Evolutionary conservation across 1,139 yeast species (phyloP).

Genomic region (Kurtzmaniella natalensis): DNA sequence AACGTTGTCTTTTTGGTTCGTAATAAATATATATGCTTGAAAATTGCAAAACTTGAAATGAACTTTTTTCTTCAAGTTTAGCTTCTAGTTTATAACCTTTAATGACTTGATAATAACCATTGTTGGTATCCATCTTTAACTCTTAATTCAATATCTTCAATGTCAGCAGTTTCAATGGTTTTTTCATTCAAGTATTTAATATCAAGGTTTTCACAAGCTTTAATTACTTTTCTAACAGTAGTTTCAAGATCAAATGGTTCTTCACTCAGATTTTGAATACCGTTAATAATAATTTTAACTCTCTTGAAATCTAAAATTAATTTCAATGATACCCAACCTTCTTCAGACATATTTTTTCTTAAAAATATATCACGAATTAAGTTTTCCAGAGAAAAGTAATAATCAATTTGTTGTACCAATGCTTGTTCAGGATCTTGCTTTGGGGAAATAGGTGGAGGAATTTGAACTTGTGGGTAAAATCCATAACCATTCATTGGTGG

Average conservation of each 20-base stretch:
- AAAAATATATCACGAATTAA: constrained; percentile 75
- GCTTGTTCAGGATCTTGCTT: constrained; percentile 46
- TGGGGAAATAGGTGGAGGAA: constrained; percentile 48
- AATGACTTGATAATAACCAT: constrained; percentile 32
- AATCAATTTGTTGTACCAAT: constrained; percentile 69
- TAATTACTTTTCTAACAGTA: constrained; percentile 18
- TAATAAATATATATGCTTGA: neutral
- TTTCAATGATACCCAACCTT: constrained; percentile 63
- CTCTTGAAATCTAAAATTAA: constrained; percentile 71
- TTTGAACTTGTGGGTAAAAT: constrained; percentile 23
- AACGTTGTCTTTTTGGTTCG: neutral
- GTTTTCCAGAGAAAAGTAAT: constrained; percentile 86
- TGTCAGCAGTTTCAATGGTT: constrained; percentile 20
- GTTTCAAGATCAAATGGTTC: constrained; percentile 15
- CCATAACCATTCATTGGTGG: constrained; percentile 2
- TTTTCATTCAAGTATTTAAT: constrained; percentile 27
- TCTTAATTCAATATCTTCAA: constrained; percentile 35
- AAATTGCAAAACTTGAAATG: neutral
- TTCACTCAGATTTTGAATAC: constrained; percentile 33
- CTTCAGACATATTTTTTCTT: constrained; percentile 71
- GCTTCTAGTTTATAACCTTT: too few relatives aligned
- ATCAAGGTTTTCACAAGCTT: constrained; percentile 38
- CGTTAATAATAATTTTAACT: constrained; percentile 51
- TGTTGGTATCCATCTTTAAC: constrained; percentile 40
- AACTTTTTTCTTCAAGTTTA: too few relatives aligned